Evolutionary conservation across 306 rosid genomes (phyloP), one percentile per base, ranked within the genome.

Genomic region (Echinosophora koreensis): DNA sequence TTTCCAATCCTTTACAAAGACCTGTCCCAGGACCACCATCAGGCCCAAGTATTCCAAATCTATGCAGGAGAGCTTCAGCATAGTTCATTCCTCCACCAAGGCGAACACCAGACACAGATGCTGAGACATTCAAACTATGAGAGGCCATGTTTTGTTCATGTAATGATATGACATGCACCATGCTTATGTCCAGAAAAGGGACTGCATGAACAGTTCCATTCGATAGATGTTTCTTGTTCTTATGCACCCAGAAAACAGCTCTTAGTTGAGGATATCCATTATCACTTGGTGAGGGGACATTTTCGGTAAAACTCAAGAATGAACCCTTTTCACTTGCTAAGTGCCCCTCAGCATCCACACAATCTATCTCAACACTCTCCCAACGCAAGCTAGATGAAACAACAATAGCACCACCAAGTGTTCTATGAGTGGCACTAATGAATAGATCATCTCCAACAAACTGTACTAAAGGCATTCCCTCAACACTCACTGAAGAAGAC

Each of bases 61-160:
- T 85, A 86, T 84, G 98, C 83, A 94, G 83, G 80, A 94, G 81
- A 58, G 96, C 86, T 88, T 94, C 98, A 84, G 98, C 76, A 80
- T 90, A 92, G 83, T 88, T 94, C 97, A 94, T 94, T 85, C 98
- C 98, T 66, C 97, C 98, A 76, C 96, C 92, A 72, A 92, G 87
- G 65, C 97, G 96, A 65, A 94, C 88, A 9, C 98, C 97, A 57
- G 96, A 90, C 61, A 94, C 79, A 81, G 90, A 92, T 60, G 97
- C 96, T 46, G 90, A 90, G 78, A 89, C 94, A 80, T 85, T 94
- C 80, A 94, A 80, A 86, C 88, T 84, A 82, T 90, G 92, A 76
- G 95, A 90, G 81, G 89, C 98, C 66, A 54, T 64, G 80, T 94
- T 97, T 65, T 60, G 88, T 72, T 90, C 96, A 62, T 78, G 51